phyloP scores from a whole-genome alignment of 331 rosid species.

The Dryas integrifolia region DNA sequence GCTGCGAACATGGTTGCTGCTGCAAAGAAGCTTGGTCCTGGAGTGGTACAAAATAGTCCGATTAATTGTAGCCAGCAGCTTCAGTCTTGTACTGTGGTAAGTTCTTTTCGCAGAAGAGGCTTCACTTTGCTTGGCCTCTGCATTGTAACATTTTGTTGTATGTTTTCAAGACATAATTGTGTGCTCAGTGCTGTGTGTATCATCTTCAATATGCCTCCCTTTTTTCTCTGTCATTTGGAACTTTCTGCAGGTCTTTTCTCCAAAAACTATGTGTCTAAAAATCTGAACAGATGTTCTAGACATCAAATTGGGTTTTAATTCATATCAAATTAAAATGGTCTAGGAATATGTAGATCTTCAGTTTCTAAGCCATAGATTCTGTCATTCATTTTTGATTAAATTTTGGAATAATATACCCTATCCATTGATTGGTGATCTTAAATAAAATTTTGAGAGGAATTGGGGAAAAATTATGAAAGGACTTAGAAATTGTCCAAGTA shows the following conservation, averaged over 20 bases:
- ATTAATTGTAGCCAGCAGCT: conserved; percentile 19
- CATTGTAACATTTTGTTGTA: neutral
- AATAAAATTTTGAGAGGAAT: neutral
- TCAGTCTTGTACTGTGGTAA: conserved; percentile 26
- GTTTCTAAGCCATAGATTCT: neutral
- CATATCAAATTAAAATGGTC: neutral
- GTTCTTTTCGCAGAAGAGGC: conserved; percentile 9
- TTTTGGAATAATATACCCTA: neutral
- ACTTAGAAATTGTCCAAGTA: neutral
- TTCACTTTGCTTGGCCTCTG: neutral
- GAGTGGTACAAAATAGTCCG: neutral
- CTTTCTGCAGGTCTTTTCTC: neutral
- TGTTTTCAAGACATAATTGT: neutral
- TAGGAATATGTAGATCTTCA: neutral
- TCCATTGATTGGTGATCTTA: neutral
- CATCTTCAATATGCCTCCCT: conserved; percentile 4
- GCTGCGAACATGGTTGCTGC: conserved; percentile 27
- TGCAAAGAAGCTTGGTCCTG: conserved; percentile 14
- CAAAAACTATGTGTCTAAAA: neutral
- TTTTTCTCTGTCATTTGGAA: neutral
- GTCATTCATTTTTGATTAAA: neutral
- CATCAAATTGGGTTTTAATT: neutral
- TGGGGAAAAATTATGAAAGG: neutral
- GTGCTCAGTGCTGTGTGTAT: neutral
- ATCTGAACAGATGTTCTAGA: neutral